Percentiles rank a stretch among this genome's conserved stretches.
Evolutionary conservation across 2,329 filamentous ascomycete genomes (phyloP).

Genomic region (Epichloe sylvatica): DNA sequence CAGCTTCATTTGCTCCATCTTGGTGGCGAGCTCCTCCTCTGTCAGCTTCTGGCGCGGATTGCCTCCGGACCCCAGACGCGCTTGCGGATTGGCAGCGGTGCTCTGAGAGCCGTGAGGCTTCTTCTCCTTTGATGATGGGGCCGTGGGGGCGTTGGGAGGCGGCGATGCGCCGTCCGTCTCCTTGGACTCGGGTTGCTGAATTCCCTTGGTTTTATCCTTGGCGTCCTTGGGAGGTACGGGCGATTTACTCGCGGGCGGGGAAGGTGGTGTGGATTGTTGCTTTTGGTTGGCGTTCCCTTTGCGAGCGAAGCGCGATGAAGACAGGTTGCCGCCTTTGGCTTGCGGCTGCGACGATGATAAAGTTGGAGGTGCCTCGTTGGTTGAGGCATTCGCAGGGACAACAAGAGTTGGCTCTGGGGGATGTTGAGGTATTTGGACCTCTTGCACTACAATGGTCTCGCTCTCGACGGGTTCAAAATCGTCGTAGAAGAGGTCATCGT

Average conservation of each 20-base stretch:
- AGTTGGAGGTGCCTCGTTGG: slow-evolving; percentile 3
- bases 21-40: slow-evolving; percentile 41
- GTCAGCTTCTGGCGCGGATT: slow-evolving; percentile 48
- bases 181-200: neutral
- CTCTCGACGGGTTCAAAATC: slow-evolving; percentile 43
- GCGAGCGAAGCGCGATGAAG: slow-evolving; percentile 8
- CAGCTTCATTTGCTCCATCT: slow-evolving; percentile 49
- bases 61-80: slow-evolving; percentile 38
- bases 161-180: slow-evolving; percentile 8
- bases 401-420: slow-evolving; percentile 9
- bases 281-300: slow-evolving; percentile 7
- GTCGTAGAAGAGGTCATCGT: slow-evolving; percentile 49
- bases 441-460: slow-evolving; percentile 16
- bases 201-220: neutral
- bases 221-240: neutral
- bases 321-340: slow-evolving; percentile 4
- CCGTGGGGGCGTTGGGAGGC: slow-evolving; percentile 18
- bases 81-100: slow-evolving; percentile 22
- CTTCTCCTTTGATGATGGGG: slow-evolving; percentile 10
- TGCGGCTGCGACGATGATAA: slow-evolving; percentile 3
- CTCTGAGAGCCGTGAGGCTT: slow-evolving; percentile 11
- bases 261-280: slow-evolving; percentile 6
- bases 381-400: neutral
- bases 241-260: neutral
- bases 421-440: slow-evolving; percentile 6